Conservation (phyloP, 495 filamentous ascomycete genomes). For the Acidiella bohemica region DNA sequence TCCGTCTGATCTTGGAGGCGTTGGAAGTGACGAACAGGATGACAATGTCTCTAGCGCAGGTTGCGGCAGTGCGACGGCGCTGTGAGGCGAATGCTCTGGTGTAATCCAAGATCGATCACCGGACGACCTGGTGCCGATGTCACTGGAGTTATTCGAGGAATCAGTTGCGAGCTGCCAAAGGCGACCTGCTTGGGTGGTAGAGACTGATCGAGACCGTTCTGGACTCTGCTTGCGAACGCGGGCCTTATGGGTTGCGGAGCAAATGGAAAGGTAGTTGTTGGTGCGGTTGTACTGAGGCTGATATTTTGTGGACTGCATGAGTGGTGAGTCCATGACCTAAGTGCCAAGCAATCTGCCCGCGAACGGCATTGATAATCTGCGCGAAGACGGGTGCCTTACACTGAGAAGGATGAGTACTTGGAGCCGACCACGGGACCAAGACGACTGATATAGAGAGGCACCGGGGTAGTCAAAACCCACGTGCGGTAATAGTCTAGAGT, state of each 20-base stretch:
- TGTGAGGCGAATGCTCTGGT: slow-evolving; percentile 15
- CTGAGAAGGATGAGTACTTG: no score
- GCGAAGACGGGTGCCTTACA: no score
- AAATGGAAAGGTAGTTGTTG: slow-evolving; percentile 15
- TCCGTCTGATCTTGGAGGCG: slow-evolving; percentile 17
- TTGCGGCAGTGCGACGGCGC: no score
- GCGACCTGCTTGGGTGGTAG: slow-evolving; percentile 11
- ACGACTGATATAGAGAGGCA: no score
- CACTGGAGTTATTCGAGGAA: background rate
- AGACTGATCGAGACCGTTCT: slow-evolving; percentile 7
- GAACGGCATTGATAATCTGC: no score
- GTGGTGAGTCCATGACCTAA: slow-evolving; percentile 16
- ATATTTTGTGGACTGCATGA: slow-evolving; percentile 5
- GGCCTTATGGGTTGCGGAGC: slow-evolving; percentile 8
- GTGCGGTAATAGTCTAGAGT: no score
- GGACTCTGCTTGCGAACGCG: slow-evolving; percentile 12
- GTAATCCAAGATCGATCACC: no score
- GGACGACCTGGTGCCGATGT: no score
- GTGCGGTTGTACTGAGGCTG: slow-evolving; percentile 12
- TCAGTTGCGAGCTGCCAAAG: slow-evolving; percentile 10
- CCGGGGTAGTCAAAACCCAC: no score
- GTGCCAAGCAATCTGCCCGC: no score
- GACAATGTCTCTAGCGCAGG: no score
- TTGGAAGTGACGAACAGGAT: slow-evolving; percentile 15
- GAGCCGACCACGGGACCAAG: no score